A percentile compares a stretch with the other conserved stretches of the same genome.
Conservation (phyloP, 129 eudicot genomes). For the Erigeron canadensis region DNA sequence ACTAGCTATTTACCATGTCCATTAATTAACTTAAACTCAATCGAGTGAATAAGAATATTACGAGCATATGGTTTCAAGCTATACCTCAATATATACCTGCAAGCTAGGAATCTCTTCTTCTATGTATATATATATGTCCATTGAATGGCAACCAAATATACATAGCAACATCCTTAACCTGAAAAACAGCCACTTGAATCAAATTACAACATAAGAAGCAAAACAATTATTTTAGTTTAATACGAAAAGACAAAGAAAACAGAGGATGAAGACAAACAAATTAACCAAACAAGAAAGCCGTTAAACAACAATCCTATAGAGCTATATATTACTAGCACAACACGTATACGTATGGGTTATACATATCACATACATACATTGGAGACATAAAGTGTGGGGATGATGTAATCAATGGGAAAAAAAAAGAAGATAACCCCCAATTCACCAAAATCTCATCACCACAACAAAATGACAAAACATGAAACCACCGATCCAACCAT, state of each 20-base stretch:
- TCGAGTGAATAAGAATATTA: not conserved
- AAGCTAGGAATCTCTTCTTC: not conserved
- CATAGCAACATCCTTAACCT: slow-evolving; percentile 13
- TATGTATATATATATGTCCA: not conserved
- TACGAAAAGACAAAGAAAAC: not conserved
- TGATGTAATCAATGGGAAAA: not conserved
- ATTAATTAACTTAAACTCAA: not conserved
- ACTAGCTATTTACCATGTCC: too few species aligned
- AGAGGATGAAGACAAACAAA: not conserved
- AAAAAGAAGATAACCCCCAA: slow-evolving; percentile 30
- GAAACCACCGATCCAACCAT: too few species aligned
- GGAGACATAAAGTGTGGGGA: too few species aligned
- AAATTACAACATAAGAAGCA: not conserved
- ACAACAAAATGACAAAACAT: too few species aligned
- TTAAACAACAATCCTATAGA: not conserved
- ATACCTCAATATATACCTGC: slow-evolving; percentile 15
- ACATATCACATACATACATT: not conserved
- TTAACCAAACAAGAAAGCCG: not conserved
- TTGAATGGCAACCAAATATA: not conserved
- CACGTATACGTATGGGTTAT: slow-evolving; percentile 13
- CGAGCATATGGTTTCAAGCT: not conserved
- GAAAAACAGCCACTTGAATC: slow-evolving; percentile 4
- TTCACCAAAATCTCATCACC: slow-evolving; percentile 6
- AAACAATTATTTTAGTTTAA: too few species aligned
- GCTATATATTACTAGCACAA: not conserved